Base-by-base conservation (phyloP, 2,329 filamentous ascomycete species). In the Colletotrichum chrysophilum region DNA sequence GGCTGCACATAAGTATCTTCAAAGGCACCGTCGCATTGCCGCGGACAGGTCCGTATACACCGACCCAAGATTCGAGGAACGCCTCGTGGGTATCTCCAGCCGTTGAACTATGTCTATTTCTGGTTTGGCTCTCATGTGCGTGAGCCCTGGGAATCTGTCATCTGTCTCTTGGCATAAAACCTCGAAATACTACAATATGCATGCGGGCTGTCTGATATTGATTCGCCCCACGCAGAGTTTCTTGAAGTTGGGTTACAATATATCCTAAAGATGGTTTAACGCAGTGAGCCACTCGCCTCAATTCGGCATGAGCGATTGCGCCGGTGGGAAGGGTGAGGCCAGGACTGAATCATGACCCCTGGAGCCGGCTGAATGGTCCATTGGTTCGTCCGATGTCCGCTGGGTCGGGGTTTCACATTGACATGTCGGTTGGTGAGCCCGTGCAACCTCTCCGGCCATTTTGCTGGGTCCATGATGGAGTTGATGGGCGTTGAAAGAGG, bases 341-440 rank as follows among this genome's bases (percentile, higher is more conserved):
- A 34, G n/a, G 56, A 38, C 38, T 76, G 74, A 76, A 73, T 76
- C 74, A 76, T 76, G 70, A 66, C 56, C 72, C 73, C 70, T 75
- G 64, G 70, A 14, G 16, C n/a, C 36, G 34, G 70, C 65, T 24
- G 13, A 32, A 43, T 36, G 70, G 4, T 65, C 64, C 56, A 69
- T 73, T 73, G 70, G 73, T 75, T 73, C 73, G 48, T 75, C 73
- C 28, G 70, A 75, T 75, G 58, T 69, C 64, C 34, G 28, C 34
- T 60, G 56, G 43, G 48, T 36, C 56, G 26, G 36, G 58, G 70
- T 75, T 75, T 75, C 64, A 75, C 18, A 58, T 73, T 75, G 58
- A 60, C n/a, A 67, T 65, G 34, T 21, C 32, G 8, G 28, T n/a
- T 58, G 64, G 32, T 32, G 38, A 68, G 56, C 21, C 67, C 56